These are phyloP conservation scores for Claviceps africana DNA, from an alignment of 2,329 filamentous ascomycete species.

Conservation along the genomic window DNA sequence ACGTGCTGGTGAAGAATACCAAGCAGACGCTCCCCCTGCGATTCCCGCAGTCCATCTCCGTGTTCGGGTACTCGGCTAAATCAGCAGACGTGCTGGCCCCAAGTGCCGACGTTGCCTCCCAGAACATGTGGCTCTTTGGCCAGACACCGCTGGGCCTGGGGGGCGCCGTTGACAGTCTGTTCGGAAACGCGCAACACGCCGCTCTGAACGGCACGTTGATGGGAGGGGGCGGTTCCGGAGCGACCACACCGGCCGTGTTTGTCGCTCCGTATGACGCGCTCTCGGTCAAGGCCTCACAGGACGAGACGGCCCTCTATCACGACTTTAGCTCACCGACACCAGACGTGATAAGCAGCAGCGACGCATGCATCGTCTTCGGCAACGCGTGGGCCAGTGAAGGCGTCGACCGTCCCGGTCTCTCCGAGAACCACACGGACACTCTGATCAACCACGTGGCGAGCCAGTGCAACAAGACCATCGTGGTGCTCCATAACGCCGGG, in stretches of 20 bases:
- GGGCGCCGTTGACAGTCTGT: slow-evolving; percentile 12
- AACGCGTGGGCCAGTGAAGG: slow-evolving; percentile 63
- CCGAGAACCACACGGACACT: slow-evolving; percentile 50
- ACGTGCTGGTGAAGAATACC: slow-evolving; percentile 50
- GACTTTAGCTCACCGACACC: slow-evolving; percentile 39
- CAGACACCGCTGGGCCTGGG: neutral
- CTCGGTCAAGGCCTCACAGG: slow-evolving; percentile 34
- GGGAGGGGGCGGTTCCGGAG: slow-evolving; percentile 33
- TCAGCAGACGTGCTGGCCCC: slow-evolving; percentile 30
- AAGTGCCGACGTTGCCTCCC: slow-evolving; percentile 20
- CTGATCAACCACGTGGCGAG: slow-evolving; percentile 43
- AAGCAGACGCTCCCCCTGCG: slow-evolving; percentile 40
- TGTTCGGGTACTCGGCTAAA: slow-evolving; percentile 49
- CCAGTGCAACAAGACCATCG: slow-evolving; percentile 47
- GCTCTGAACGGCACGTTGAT: slow-evolving; percentile 31
- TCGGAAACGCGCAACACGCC: neutral
- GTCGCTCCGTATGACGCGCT: slow-evolving; percentile 43
- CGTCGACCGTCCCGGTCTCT: slow-evolving; percentile 45
- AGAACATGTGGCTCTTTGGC: slow-evolving; percentile 21
- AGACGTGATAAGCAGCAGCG: slow-evolving; percentile 31
- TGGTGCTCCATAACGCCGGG: slow-evolving; percentile 52
- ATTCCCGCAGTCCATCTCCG: slow-evolving; percentile 34
- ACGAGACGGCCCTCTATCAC: slow-evolving; percentile 44
- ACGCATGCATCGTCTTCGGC: slow-evolving; percentile 56
- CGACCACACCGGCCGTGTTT: slow-evolving; percentile 31